A percentile compares a stretch with the other conserved stretches of the same genome.
Evolutionary conservation across 2,329 filamentous ascomycete genomes (phyloP).

Genomic region (Dactylonectria macrodidyma): DNA sequence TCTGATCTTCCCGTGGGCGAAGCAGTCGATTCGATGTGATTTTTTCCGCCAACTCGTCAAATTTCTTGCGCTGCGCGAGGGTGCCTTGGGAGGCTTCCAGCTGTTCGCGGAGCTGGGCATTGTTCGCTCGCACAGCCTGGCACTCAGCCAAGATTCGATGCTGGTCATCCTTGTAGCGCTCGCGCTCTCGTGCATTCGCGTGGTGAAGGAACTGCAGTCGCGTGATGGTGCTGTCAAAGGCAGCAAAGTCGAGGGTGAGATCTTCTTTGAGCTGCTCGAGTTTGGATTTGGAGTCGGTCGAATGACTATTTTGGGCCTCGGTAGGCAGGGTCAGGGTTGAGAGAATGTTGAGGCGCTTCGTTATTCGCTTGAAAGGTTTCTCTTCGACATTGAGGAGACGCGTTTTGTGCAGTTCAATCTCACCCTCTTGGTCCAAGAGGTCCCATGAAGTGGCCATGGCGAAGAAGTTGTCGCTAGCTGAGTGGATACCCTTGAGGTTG

Average conservation of each 20-base stretch:
- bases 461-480: background rate
- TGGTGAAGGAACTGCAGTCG: conserved; percentile 90
- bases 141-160: conserved; percentile 84
- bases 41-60: conserved; percentile 89
- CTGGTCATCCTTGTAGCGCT: conserved; percentile 87
- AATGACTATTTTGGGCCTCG: conserved; percentile 57
- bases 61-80: conserved; percentile 84
- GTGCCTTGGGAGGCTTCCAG: conserved; percentile 83
- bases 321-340: conserved; percentile 67
- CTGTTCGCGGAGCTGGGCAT: conserved; percentile 78
- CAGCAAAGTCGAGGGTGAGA: conserved; percentile 87
- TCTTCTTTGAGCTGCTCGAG: conserved; percentile 84
- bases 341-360: conserved; percentile 82
- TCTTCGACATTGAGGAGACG: conserved; percentile 93
- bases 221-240: conserved; percentile 88
- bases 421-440: conserved; percentile 81
- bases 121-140: conserved; percentile 82
- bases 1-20: conserved; percentile 87
- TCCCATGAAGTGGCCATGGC: conserved; percentile 68
- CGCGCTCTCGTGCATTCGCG: conserved; percentile 86
- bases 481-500: conserved; percentile 18
- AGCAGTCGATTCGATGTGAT: conserved; percentile 87
- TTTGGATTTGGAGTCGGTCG: conserved; percentile 61
- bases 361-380: conserved; percentile 90
- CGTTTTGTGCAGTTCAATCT: conserved; percentile 88